phyloP scores from a whole-genome alignment of 768 basidiomycete genomes.

The Phylloporus sp. region DNA sequence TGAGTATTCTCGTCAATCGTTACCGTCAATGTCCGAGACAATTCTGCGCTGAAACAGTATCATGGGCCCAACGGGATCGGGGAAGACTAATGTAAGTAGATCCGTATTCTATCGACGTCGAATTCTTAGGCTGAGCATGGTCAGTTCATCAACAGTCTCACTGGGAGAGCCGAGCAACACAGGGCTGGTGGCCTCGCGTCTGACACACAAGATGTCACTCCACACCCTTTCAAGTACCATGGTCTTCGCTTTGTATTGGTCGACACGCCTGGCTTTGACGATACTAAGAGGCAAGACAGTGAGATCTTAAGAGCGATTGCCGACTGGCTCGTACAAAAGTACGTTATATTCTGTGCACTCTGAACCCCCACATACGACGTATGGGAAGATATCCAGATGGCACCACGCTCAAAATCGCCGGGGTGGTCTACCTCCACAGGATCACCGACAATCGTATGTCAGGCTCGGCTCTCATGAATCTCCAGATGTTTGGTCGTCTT shows the following conservation, averaged over 20 bases:
- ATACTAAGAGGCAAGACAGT: slow-evolving; percentile 7
- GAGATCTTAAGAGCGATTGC: slow-evolving; percentile 11
- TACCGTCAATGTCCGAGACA: too few species aligned
- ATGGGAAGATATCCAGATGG: too few species aligned
- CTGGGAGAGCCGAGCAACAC: neutral
- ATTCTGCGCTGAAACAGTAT: slow-evolving; percentile 6
- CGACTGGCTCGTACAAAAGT: slow-evolving; percentile 12
- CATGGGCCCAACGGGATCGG: slow-evolving; percentile 25
- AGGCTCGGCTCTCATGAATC: slow-evolving; percentile 10
- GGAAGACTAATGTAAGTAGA: slow-evolving; percentile 20
- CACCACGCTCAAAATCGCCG: slow-evolving; percentile 10
- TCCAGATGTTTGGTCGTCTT: slow-evolving; percentile 7
- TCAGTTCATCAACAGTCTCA: slow-evolving; percentile 16
- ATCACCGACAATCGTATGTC: slow-evolving; percentile 10
- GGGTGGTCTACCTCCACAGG: slow-evolving; percentile 13
- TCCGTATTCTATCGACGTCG: neutral
- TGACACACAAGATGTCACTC: slow-evolving; percentile 7
- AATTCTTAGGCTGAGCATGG: neutral
- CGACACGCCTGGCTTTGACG: slow-evolving; percentile 19
- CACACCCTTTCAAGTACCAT: neutral
- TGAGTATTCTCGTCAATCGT: neutral
- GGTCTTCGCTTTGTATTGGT: slow-evolving; percentile 9
- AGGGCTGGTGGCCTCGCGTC: slow-evolving; percentile 5
- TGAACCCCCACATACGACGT: neutral
- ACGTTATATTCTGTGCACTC: too few species aligned